Evolutionary conservation across 768 basidiomycete genomes (phyloP).

Genomic region (Atractiella rhizophila): DNA sequence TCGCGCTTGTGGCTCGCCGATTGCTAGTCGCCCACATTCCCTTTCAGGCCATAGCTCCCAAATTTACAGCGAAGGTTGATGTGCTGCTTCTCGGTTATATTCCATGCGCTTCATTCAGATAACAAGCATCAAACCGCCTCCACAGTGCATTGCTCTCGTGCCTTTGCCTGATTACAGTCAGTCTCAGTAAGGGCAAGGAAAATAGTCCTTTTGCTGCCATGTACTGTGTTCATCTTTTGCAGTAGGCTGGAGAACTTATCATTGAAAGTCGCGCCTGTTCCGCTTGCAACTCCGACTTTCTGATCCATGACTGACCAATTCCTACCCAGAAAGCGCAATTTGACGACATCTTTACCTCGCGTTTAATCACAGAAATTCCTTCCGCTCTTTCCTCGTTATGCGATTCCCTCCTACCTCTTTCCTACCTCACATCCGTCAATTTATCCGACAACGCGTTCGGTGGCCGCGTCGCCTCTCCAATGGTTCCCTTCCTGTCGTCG

Average conservation of each 20-base stretch:
- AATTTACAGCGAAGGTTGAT: too few relatives aligned
- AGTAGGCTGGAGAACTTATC: not conserved
- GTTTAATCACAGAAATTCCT: slow-evolving; percentile 85
- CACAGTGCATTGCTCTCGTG: not conserved
- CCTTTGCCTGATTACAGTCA: not conserved
- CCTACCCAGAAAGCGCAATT: slow-evolving; percentile 60
- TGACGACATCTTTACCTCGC: slow-evolving; percentile 91
- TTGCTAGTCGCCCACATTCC: not conserved
- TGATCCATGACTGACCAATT: too few relatives aligned
- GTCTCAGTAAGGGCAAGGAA: not conserved
- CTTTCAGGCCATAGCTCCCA: not conserved
- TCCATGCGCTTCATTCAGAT: too few relatives aligned
- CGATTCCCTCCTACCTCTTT: slow-evolving; percentile 54
- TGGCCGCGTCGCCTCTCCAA: slow-evolving; percentile 74
- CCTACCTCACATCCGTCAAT: slow-evolving; percentile 60
- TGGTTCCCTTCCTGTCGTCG: slow-evolving; percentile 50
- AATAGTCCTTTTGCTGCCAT: not conserved
- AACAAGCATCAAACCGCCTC: too few relatives aligned
- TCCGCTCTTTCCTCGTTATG: slow-evolving; percentile 66
- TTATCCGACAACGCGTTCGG: slow-evolving; percentile 93
- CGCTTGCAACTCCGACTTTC: not conserved
- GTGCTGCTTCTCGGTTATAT: too few relatives aligned
- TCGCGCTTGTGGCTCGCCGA: not conserved
- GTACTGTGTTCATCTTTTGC: not conserved
- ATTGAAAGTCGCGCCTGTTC: not conserved